Evolutionary conservation across 176 grass and related monocot genomes (phyloP).

Genomic region (Oryza glaberrima): DNA sequence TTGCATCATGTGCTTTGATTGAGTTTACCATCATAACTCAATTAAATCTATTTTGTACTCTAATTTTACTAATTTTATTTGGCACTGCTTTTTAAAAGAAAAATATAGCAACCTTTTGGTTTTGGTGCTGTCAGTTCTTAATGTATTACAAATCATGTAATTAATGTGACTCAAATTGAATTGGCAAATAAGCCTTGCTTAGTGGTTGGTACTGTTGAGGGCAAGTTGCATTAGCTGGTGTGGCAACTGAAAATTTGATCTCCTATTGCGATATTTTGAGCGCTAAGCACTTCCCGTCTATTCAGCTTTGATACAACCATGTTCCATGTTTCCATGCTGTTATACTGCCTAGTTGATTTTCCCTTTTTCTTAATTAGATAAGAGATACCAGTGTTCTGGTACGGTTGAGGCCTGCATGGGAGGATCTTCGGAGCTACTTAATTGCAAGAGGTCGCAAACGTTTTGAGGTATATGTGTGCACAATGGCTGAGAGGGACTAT

Average conservation of each 20-base stretch:
- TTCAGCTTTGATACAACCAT: slow-evolving; percentile 12
- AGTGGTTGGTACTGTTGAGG: neutral
- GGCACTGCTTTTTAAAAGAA: neutral
- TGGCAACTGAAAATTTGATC: neutral
- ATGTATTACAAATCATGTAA: slow-evolving; percentile 8
- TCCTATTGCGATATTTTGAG: slow-evolving; percentile 1
- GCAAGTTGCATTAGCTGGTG: slow-evolving; percentile 21
- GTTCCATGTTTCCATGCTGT: slow-evolving; percentile 30
- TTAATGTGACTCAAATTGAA: slow-evolving; percentile 19
- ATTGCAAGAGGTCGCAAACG: slow-evolving; percentile 79
- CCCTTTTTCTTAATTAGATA: slow-evolving; percentile 51
- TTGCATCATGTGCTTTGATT: neutral
- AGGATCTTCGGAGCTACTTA: slow-evolving; percentile 79
- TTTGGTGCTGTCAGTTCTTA: neutral
- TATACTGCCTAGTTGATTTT: slow-evolving; percentile 18
- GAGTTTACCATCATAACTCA: slow-evolving; percentile 27
- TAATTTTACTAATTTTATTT: slow-evolving; percentile 11
- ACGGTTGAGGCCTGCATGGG: slow-evolving; percentile 75
- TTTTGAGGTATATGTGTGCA: slow-evolving; percentile 94
- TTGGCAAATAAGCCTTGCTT: neutral
- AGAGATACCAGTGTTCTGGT: slow-evolving; percentile 85
- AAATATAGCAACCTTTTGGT: neutral
- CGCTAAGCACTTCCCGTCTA: neutral
- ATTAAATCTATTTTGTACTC: neutral
- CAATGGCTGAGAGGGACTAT: slow-evolving; percentile 90